These are phyloP conservation scores for Phytophthora podocarpi DNA, from an alignment of 352 stramenopile species.

Conservation along the genomic window DNA sequence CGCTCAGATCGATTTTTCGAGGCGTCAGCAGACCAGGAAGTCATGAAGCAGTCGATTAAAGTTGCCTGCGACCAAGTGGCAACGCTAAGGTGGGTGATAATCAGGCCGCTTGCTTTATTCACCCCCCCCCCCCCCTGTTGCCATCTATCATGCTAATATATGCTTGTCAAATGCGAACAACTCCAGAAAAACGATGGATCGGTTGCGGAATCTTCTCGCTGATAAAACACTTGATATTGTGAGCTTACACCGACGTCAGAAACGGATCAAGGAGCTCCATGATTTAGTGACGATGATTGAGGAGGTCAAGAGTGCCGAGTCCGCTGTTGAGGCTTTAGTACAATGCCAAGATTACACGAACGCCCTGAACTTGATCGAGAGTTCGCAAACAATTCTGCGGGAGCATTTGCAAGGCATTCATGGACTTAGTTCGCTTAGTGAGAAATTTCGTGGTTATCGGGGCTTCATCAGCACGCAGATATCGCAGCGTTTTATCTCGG, in stretches of 20 bases:
- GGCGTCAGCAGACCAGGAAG: conserved; percentile 81
- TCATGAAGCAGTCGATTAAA: conserved; percentile 85
- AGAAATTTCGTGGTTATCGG: conserved; percentile 80
- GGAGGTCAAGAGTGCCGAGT: conserved; percentile 84
- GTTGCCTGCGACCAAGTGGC: conserved; percentile 83
- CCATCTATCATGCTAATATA: conserved; percentile 9
- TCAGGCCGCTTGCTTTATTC: neutral
- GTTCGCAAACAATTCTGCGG: conserved; percentile 63
- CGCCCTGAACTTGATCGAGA: conserved; percentile 81
- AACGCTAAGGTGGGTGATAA: conserved; percentile 60
- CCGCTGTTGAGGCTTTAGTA: conserved; percentile 80
- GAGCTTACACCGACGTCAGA: conserved; percentile 82
- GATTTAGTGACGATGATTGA: conserved; percentile 87
- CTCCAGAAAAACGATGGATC: conserved; percentile 79
- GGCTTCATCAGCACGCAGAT: conserved; percentile 80
- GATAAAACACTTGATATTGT: conserved; percentile 89
- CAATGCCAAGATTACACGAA: conserved; percentile 86
- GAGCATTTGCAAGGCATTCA: conserved; percentile 83
- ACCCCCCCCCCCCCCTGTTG: neutral
- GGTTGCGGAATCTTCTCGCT: conserved; percentile 75
- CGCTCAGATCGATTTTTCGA: conserved; percentile 88
- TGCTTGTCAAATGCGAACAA: neutral
- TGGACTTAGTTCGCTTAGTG: conserved; percentile 65
- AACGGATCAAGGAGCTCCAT: conserved; percentile 80
- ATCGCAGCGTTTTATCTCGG: conserved; percentile 77